Base-by-base conservation (phyloP, 768 basidiomycete genomes). In the Austroboletus eburneus region DNA sequence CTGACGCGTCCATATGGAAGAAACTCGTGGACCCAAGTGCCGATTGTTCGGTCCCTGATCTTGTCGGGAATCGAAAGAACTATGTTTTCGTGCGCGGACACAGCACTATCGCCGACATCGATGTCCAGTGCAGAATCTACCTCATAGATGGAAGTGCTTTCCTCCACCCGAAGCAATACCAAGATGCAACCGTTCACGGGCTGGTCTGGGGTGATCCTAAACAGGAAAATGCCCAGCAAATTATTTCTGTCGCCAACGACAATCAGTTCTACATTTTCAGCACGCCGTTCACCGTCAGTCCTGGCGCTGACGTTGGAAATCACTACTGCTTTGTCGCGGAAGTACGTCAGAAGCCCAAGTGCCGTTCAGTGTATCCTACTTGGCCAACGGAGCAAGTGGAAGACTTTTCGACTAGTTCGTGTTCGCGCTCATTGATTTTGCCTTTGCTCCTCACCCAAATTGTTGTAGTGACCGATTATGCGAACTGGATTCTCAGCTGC, bases 21-120 rank as follows among this genome's bases (percentile, higher is more conserved):
- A 18, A 36, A n/a, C 24, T 52, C 35, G 22, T n/a, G 34, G 5
- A 49, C 24, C 51, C 51, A 7, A 21, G 3, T 3, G 13, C 18
- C 9, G 51, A 45, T n/a, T 50, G 45, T 25, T 13, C 51, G 2
- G 18, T 8, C 22, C 18, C 23, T 6, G 43, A 27, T 29, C 48
- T 52, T 12, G 39, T 50, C 10, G 51, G 51, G 29, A 20, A 16
- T 16, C 9, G 10, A 12, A 23, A 45, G 35, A 52, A 49, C 17
- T 52, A 52, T 20, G 9, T 52, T 34, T 52, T 45, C 35, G 2
- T 52, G 8, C 48, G 51, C 9, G 51, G 51, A 9, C 51, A 52
- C 30, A 50, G 48, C 43, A 50, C 47, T 13, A 32, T 42, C 6
- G 4, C 43, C 5, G 47, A 44, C 17, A 51, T 51, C 23, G 50